A percentile compares a stretch with the other conserved stretches of the same genome.
Conservation (phyloP, 2,329 filamentous ascomycete genomes). For the Colletotrichum incanum region DNA sequence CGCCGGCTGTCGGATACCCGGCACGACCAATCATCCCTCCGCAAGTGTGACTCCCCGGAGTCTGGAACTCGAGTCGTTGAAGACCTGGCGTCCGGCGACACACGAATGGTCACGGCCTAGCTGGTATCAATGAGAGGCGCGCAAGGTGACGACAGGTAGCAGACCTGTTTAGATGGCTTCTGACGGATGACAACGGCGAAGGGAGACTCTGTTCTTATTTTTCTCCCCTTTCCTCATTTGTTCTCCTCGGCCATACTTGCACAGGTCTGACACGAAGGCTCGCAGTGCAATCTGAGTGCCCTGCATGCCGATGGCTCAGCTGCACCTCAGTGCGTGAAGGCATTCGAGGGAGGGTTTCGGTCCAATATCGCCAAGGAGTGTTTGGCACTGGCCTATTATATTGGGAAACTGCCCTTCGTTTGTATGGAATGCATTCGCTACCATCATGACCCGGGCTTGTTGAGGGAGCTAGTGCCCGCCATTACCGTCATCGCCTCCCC, state of each 20-base stretch:
- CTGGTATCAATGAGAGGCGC: not conserved
- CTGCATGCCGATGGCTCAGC: not conserved
- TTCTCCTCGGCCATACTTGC: not conserved
- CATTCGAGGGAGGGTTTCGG: constrained; percentile 4
- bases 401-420: not conserved
- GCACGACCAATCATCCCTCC: not conserved
- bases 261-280: not conserved
- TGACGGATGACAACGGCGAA: not conserved
- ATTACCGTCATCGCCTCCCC: not conserved
- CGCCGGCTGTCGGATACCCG: not conserved
- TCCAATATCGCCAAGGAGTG: not conserved
- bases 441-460: not conserved
- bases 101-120: not conserved
- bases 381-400: not conserved
- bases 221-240: not conserved
- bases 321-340: not conserved
- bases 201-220: not conserved
- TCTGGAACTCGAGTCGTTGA: constrained; percentile 3
- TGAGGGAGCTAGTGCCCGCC: not conserved
- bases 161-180: not conserved
- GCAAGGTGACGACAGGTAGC: not conserved
- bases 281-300: not conserved
- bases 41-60: not conserved
- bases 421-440: not conserved
- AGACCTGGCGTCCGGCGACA: not conserved